A percentile compares a stretch with the other conserved stretches of the same genome.
Conservation (phyloP, 352 stramenopile species). For the Pythium sukuiense region DNA sequence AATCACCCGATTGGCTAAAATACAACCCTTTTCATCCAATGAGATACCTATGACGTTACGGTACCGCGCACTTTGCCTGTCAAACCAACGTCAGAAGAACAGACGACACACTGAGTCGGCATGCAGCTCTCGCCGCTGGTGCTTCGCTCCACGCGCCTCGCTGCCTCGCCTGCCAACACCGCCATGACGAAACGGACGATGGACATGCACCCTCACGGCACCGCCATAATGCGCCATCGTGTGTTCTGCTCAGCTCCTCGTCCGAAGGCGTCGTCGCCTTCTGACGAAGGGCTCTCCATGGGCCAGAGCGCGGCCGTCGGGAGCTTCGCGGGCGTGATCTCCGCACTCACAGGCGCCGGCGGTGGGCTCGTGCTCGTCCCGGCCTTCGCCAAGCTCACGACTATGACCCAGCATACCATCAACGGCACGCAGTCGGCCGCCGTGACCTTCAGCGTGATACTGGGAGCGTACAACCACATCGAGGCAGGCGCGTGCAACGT, state of each 20-base stretch:
- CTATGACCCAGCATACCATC: conserved; percentile 74
- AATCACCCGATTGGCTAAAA: neutral
- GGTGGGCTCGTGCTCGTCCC: conserved; percentile 77
- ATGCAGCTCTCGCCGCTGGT: neutral
- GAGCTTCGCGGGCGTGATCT: conserved; percentile 64
- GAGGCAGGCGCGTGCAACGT: conserved; percentile 66
- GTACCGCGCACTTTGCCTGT: neutral
- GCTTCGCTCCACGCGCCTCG: neutral
- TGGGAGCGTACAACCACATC: conserved; percentile 72
- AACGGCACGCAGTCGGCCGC: conserved; percentile 81
- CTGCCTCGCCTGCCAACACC: neutral
- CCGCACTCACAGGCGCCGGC: conserved; percentile 75
- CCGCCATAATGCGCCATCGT: neutral
- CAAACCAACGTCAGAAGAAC: neutral
- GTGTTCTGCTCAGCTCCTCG: neutral
- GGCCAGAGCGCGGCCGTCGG: conserved; percentile 42
- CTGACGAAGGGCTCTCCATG: conserved; percentile 31
- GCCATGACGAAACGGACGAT: neutral
- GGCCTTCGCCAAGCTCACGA: conserved; percentile 75
- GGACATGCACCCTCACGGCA: neutral
- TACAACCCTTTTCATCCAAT: neutral
- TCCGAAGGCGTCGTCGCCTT: neutral
- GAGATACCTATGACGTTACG: neutral
- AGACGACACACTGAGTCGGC: too few species aligned
- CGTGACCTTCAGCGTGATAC: conserved; percentile 58